Percentiles rank a stretch among this genome's conserved stretches.
phyloP scores from a whole-genome alignment of 75 land plant species.

The Pinus albicaulis region DNA sequence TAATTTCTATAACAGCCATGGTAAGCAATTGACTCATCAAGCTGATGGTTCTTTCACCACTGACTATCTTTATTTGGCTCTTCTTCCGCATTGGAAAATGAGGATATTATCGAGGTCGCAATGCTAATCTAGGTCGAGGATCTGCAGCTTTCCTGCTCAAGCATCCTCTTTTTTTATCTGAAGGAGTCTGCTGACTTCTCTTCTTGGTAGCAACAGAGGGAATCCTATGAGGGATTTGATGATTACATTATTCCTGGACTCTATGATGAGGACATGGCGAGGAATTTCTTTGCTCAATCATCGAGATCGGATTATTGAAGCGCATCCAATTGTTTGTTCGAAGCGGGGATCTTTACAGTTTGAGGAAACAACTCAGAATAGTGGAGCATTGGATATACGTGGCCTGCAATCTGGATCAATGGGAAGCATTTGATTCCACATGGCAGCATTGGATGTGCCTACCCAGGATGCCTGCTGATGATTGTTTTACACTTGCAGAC shows the following conservation, averaged over 20 bases:
- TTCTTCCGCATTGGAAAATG: not conserved
- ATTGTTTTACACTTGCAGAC: slow-evolving; percentile 44
- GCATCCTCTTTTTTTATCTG: not conserved
- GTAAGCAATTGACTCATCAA: too few species aligned
- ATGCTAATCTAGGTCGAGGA: not conserved
- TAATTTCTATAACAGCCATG: too few species aligned
- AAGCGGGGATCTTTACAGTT: slow-evolving; percentile 37
- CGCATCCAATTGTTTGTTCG: slow-evolving; percentile 15
- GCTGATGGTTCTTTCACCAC: too few species aligned
- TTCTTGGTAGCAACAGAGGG: slow-evolving; percentile 3
- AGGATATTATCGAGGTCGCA: not conserved
- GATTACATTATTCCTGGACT: slow-evolving; percentile 26
- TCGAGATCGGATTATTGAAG: slow-evolving; percentile 47
- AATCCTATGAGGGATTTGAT: not conserved
- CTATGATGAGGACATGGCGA: slow-evolving; percentile 36
- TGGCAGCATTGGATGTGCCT: slow-evolving; percentile 45
- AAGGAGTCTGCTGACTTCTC: not conserved
- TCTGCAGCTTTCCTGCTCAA: not conserved
- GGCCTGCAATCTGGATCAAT: slow-evolving; percentile 23
- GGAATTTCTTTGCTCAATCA: slow-evolving; percentile 31
- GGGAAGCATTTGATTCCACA: slow-evolving; percentile 58
- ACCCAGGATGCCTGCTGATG: slow-evolving; percentile 50
- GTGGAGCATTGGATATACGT: slow-evolving; percentile 64
- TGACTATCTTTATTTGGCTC: too few species aligned
- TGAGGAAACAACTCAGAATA: slow-evolving; percentile 31